Evolutionary conservation across 345 rosid species (phyloP), one percentile per base, ranked within the genome.

Genomic region (Hibiscus tridactylites): DNA sequence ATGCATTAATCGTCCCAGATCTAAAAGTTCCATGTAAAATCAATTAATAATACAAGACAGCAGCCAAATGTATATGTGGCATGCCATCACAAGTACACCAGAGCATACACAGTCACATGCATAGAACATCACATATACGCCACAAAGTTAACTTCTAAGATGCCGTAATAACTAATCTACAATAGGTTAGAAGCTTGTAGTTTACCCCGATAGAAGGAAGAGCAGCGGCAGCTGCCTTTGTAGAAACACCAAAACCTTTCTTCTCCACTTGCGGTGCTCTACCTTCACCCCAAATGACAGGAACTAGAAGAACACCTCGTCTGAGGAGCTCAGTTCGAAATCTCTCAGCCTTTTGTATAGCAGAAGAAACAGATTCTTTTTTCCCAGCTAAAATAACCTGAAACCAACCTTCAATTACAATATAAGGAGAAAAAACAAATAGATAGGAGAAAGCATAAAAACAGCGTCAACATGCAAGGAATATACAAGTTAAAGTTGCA

Each of bases 201-300:
- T 74, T 75, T 85, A 94, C 96, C 92, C 96, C 97, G 69, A 89
- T 84, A 4, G 97, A 95, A 74, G 99, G 94, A 82, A 89, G 97
- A 74, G 94, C 82, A 35, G 81, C 61, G 47, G 85, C 86, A 70
- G 90, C 46, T 42, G 46, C 76, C 76, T 82, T 95, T 37, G 63
- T 63, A 72, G 92, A 70, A 71, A 28, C 75, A 72, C 99, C 97
- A 84, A 95, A 95, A 9, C 97, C 97, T 74, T 89, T 95, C 80
- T 87, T 95, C 82, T 83, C 92, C 12, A 73, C 57, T 75, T 80
- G 79, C 1, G 85, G 84, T 78, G 71, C 76, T 79, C 72, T 89
- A 33, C 86, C 85, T 82, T 88, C 90, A 74, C 87, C 96, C 90
- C 90, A 95, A 53, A 88, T 75, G 54, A 95, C 89, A 61, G 99